Conservation (phyloP, 176 grass and related monocot species). For the Miscanthus lutarioriparius region DNA sequence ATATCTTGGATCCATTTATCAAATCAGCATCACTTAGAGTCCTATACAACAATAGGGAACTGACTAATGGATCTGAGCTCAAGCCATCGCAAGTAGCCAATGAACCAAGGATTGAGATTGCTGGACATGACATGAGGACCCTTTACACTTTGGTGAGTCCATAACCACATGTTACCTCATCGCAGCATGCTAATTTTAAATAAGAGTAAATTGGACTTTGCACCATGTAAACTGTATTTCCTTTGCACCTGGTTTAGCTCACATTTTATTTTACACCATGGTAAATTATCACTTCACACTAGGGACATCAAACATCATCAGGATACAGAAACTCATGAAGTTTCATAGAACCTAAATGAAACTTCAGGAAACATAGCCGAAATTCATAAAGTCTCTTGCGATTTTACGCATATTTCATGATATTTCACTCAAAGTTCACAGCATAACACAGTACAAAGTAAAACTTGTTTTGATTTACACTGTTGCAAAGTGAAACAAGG, state of each 20-base stretch:
- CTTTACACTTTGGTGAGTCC: slow-evolving; percentile 95
- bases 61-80: slow-evolving; percentile 90
- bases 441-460: background rate
- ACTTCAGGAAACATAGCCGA: background rate
- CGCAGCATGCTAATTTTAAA: background rate
- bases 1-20: slow-evolving; percentile 85
- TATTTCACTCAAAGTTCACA: background rate
- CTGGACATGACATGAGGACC: slow-evolving; percentile 60
- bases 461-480: background rate
- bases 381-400: background rate
- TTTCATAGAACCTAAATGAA: slow-evolving; percentile 6
- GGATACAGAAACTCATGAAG: background rate
- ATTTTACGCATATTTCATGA: background rate
- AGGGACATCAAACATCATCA: background rate
- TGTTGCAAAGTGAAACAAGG: background rate
- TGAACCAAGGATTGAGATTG: slow-evolving; percentile 72
- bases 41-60: slow-evolving; percentile 75
- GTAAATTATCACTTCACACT: background rate
- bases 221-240: background rate
- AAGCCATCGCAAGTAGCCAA: slow-evolving; percentile 72
- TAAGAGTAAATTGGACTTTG: background rate
- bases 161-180: slow-evolving; percentile 25
- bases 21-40: slow-evolving; percentile 73
- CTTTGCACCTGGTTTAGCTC: background rate
- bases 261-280: background rate